A percentile compares a stretch with the other conserved stretches of the same genome.
Conservation (phyloP, 1,284 basidiomycete genomes). For the Apiotrichum porosum region DNA sequence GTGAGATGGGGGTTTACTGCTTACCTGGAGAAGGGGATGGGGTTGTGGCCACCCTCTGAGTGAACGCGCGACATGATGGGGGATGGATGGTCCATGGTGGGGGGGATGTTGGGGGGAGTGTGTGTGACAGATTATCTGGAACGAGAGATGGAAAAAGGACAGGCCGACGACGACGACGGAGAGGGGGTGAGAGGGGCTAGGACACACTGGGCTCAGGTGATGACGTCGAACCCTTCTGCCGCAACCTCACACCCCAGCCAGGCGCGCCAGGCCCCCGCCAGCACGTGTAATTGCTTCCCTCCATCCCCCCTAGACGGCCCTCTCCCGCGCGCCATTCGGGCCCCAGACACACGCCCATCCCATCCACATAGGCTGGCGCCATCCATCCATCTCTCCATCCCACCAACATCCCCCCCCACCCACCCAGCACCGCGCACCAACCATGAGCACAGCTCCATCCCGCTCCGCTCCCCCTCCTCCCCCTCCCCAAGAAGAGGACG, state of each 20-base stretch:
- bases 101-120: background rate
- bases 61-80: slow-evolving; percentile 1
- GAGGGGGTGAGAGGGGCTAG: no score
- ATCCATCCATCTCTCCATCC: background rate
- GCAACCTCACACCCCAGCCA: background rate
- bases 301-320: no score
- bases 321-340: no score
- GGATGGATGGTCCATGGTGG: background rate
- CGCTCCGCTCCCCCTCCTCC: slow-evolving; percentile 40
- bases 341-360: no score
- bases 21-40: slow-evolving; percentile 47
- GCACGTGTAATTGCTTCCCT: no score
- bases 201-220: background rate
- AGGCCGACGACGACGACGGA: background rate
- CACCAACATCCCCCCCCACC: background rate
- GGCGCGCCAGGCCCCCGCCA: no score
- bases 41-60: slow-evolving; percentile 5
- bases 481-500: slow-evolving; percentile 29
- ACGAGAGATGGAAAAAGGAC: background rate
- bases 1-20: slow-evolving; percentile 3
- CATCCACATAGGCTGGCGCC: background rate
- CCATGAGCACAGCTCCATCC: slow-evolving; percentile 29
- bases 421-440: no score
- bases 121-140: background rate
- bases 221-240: background rate